Conservation (phyloP, 2,329 filamentous ascomycete genomes). For the Juglanconis juglandina region DNA sequence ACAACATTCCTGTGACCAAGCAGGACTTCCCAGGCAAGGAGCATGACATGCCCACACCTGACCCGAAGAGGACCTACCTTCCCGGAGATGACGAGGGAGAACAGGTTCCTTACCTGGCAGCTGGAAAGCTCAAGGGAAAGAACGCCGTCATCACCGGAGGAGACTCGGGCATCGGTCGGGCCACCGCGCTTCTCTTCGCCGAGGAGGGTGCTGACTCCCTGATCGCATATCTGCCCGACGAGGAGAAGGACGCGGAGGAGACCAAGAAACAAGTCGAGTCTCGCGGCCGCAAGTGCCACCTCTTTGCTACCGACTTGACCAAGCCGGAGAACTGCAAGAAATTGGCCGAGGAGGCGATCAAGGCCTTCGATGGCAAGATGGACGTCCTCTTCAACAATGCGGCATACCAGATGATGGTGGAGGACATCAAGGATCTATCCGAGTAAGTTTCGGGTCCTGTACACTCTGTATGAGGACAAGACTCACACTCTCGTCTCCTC, state of each 20-base stretch:
- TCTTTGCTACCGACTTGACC: conserved; percentile 63
- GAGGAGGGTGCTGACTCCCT: conserved; percentile 75
- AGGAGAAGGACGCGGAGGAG: conserved; percentile 72
- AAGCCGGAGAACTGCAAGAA: conserved; percentile 66
- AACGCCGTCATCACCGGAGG: conserved; percentile 78
- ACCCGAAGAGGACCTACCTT: conserved; percentile 32
- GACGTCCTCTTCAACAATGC: conserved; percentile 75
- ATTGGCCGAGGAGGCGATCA: conserved; percentile 62
- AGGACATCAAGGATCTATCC: conserved; percentile 66
- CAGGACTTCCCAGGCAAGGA: conserved; percentile 43
- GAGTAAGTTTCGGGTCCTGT: conserved; percentile 49
- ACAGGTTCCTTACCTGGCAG: conserved; percentile 68
- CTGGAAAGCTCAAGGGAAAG: conserved; percentile 71
- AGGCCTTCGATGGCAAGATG: conserved; percentile 60
- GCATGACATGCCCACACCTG: conserved; percentile 51
- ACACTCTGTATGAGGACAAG: too few species aligned
- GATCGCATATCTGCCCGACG: conserved; percentile 71
- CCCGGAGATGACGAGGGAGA: conserved; percentile 51
- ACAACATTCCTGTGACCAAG: conserved; percentile 37
- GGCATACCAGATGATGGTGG: conserved; percentile 70
- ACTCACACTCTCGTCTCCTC: neutral
- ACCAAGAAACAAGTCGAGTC: conserved; percentile 69
- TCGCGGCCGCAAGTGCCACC: conserved; percentile 62
- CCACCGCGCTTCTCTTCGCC: conserved; percentile 72
- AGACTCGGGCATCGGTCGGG: conserved; percentile 74